Evolutionary conservation across 2,329 filamentous ascomycete species (phyloP).

Genomic region (Talaromyces sp.): DNA sequence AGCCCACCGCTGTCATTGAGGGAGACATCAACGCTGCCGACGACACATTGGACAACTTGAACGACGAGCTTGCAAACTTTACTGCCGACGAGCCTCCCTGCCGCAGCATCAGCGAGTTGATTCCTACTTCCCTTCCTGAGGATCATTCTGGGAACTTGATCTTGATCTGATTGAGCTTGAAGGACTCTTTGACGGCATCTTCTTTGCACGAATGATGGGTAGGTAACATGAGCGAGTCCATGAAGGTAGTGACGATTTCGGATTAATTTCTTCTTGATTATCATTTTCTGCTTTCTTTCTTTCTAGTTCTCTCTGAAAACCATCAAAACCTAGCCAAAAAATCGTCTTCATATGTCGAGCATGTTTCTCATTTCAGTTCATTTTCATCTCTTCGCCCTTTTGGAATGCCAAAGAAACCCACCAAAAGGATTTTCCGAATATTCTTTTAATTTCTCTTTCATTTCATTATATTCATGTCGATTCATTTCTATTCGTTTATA

Average conservation of each 20-base stretch:
- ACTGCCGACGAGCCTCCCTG: neutral
- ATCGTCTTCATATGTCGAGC: neutral
- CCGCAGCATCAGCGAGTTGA: conserved; percentile 17
- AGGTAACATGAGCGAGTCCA: neutral
- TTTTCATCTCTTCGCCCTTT: conserved; percentile 3
- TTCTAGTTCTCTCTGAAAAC: neutral
- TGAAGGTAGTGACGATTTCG: conserved; percentile 3
- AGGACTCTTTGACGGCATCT: neutral
- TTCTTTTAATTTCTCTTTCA: neutral
- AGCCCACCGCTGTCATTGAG: neutral
- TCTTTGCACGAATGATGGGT: conserved; percentile 13
- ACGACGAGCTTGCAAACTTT: conserved; percentile 2
- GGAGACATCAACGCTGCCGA: conserved; percentile 9
- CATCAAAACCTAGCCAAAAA: neutral
- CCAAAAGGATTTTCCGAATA: conserved; percentile 7
- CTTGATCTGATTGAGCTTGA: conserved; percentile 8
- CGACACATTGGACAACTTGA: conserved; percentile 8
- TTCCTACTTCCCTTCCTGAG: conserved; percentile 15
- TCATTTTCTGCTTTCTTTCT: neutral
- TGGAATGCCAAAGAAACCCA: neutral
- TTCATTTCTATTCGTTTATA: neutral
- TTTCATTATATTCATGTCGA: neutral
- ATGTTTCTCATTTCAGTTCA: conserved; percentile 7
- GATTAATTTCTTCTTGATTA: conserved; percentile 6
- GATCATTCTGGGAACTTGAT: conserved; percentile 17